A percentile compares a stretch with the other conserved stretches of the same genome.
Conservation (phyloP, 345 rosid species). For the Eucalyptus pauciflora region DNA sequence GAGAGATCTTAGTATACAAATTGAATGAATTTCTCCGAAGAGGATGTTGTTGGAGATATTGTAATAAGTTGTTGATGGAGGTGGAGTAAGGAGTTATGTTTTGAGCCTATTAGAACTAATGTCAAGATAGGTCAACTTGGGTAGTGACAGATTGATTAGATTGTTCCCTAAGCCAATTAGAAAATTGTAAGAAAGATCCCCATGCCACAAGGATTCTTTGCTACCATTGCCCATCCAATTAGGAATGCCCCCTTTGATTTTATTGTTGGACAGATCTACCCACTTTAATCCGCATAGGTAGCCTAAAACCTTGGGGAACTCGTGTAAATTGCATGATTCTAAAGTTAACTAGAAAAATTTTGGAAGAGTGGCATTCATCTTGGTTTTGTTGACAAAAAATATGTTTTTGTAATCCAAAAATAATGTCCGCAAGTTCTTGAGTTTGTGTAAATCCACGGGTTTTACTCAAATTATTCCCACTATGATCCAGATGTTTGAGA, state of each 20-base stretch:
- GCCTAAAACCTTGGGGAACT: no score
- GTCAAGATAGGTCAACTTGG: background rate
- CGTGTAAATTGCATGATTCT: no score
- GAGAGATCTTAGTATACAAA: background rate
- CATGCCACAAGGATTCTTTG: background rate
- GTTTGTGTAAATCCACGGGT: no score
- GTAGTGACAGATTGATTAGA: background rate
- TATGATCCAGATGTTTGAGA: no score
- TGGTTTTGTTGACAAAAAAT: background rate
- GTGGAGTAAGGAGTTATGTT: background rate
- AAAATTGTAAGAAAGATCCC: background rate
- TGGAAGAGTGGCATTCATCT: background rate
- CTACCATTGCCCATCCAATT: background rate
- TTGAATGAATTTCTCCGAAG: background rate
- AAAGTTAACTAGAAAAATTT: no score
- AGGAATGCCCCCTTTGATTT: no score
- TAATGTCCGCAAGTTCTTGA: no score
- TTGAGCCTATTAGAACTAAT: background rate
- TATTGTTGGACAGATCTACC: no score
- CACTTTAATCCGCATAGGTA: no score
- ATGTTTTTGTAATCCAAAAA: no score
- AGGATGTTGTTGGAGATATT: background rate
- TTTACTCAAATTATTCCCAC: no score
- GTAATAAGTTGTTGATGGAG: background rate
- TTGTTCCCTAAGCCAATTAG: background rate